phyloP scores from a whole-genome alignment of 305 asterid genomes.

The Solanum hybrid region DNA sequence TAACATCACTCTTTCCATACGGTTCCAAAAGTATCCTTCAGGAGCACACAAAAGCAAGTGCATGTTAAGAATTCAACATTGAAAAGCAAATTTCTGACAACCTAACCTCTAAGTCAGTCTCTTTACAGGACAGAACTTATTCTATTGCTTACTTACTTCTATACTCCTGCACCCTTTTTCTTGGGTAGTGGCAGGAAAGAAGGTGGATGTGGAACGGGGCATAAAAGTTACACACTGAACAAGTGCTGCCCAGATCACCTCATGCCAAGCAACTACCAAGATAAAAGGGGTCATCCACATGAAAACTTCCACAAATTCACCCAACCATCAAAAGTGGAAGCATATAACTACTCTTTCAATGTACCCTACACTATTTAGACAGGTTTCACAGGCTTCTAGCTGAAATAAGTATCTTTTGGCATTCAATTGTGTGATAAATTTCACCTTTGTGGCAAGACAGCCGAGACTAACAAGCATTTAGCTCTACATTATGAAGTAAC shows the following conservation, averaged over 20 bases:
- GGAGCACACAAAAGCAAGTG: background rate
- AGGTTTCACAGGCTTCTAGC: background rate
- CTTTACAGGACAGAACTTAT: background rate
- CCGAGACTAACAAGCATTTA: background rate
- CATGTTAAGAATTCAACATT: background rate
- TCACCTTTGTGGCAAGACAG: background rate
- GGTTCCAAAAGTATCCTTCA: background rate
- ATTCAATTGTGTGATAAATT: background rate
- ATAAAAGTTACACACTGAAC: background rate
- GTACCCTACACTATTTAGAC: background rate
- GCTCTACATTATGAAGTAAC: background rate
- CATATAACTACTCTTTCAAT: background rate
- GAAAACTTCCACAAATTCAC: background rate
- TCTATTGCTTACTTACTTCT: background rate
- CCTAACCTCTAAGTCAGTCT: background rate
- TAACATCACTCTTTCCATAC: background rate
- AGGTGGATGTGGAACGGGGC: background rate
- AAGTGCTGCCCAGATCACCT: background rate
- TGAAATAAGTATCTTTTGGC: background rate
- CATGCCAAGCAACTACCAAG: background rate
- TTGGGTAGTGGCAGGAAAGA: background rate
- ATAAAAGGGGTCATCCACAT: background rate
- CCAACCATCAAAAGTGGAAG: background rate
- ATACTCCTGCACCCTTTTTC: background rate
- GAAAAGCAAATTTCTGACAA: background rate